These are phyloP conservation scores for Halenospora varia DNA, from an alignment of 495 filamentous ascomycete species.

Conservation along the genomic window DNA sequence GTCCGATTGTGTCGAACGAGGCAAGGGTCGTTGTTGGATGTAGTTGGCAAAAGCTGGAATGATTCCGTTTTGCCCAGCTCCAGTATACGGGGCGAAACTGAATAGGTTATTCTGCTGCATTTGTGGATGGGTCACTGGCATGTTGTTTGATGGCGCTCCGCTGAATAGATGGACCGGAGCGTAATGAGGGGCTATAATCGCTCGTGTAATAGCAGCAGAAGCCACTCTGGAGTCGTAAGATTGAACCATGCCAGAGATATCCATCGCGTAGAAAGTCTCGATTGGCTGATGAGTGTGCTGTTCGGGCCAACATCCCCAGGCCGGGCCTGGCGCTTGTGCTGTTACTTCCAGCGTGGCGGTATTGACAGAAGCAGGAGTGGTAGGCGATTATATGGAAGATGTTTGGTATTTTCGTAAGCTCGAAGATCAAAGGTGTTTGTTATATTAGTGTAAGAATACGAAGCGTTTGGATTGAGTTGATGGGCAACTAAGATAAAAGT, in stretches of 20 bases:
- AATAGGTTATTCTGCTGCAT: slow-evolving; percentile 24
- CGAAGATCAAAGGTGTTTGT: background rate
- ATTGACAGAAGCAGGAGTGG: slow-evolving; percentile 24
- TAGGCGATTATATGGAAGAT: too few relatives aligned
- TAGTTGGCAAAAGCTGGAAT: slow-evolving; percentile 21
- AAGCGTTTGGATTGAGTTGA: slow-evolving; percentile 9
- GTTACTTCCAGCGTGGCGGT: slow-evolving; percentile 28
- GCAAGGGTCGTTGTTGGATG: slow-evolving; percentile 22
- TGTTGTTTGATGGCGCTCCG: slow-evolving; percentile 4
- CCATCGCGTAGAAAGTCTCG: slow-evolving; percentile 24
- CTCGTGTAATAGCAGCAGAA: slow-evolving; percentile 14
- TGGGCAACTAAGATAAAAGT: slow-evolving; percentile 10
- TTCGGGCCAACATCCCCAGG: slow-evolving; percentile 27
- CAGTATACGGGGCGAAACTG: slow-evolving; percentile 7
- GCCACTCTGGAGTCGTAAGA: slow-evolving; percentile 22
- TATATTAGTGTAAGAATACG: background rate
- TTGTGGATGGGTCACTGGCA: slow-evolving; percentile 16
- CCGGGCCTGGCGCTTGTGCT: slow-evolving; percentile 26
- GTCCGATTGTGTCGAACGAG: slow-evolving; percentile 15
- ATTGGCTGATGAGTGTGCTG: slow-evolving; percentile 17
- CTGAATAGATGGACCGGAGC: slow-evolving; percentile 9
- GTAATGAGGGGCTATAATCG: slow-evolving; percentile 27
- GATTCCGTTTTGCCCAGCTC: slow-evolving; percentile 5
- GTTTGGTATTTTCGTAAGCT: background rate
- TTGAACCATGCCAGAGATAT: slow-evolving; percentile 24